Evolutionary conservation across 441 rosid species (phyloP).

Genomic region (Gossypium davidsonii): DNA sequence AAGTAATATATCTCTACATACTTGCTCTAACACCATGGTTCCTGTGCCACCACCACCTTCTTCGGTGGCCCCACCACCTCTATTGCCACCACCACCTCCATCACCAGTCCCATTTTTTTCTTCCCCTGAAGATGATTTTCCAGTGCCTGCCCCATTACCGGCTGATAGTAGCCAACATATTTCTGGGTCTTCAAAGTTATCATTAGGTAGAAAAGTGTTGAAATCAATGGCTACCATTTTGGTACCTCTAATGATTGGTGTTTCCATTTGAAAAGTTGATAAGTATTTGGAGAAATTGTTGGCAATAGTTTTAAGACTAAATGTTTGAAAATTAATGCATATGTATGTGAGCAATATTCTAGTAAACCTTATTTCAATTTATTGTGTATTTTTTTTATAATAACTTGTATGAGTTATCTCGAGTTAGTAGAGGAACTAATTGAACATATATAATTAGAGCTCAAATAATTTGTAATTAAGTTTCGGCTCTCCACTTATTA

Average conservation of each 20-base stretch:
- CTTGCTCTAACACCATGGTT: slow-evolving; percentile 25
- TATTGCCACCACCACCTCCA: neutral
- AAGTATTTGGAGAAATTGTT: neutral
- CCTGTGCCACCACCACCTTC: neutral
- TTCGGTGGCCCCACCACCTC: neutral
- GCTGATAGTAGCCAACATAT: neutral
- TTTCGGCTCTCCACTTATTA: too few species aligned
- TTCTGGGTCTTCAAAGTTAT: slow-evolving; percentile 15
- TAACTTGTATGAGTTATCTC: too few species aligned
- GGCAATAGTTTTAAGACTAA: neutral
- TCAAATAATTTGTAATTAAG: too few species aligned
- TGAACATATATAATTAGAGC: too few species aligned
- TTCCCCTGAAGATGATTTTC: neutral
- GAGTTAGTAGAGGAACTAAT: too few species aligned
- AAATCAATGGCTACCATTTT: slow-evolving; percentile 1
- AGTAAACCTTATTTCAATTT: neutral
- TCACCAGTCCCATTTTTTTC: neutral
- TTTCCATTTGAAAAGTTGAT: neutral
- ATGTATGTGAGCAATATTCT: neutral
- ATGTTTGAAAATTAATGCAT: neutral
- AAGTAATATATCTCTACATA: slow-evolving; percentile 13
- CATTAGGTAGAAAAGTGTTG: neutral
- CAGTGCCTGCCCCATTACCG: slow-evolving; percentile 9
- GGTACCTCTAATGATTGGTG: neutral
- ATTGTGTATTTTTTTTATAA: too few species aligned